phyloP scores from a whole-genome alignment of 2,329 filamentous ascomycete species.

The Reticulascus tulasneorum region DNA sequence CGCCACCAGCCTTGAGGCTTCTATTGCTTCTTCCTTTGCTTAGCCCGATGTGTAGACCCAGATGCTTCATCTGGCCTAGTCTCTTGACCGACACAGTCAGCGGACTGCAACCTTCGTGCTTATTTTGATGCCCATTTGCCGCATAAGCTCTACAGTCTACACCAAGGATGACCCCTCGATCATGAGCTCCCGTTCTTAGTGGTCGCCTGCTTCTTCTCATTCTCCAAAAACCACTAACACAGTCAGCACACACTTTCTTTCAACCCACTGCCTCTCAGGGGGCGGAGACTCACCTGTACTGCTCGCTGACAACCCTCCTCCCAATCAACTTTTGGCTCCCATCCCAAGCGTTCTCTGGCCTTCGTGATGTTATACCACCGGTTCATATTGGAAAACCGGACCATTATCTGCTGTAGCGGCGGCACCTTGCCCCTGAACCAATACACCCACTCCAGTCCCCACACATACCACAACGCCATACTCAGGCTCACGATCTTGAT shows the following conservation, averaged over 20 bases:
- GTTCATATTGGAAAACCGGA: slow-evolving; percentile 23
- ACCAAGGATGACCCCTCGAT: no score
- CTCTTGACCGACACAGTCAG: no score
- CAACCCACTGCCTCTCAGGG: neutral
- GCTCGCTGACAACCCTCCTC: slow-evolving; percentile 24
- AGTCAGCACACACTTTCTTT: neutral
- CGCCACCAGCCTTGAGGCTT: no score
- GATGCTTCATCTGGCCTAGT: no score
- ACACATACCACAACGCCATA: slow-evolving; percentile 7
- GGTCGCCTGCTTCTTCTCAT: slow-evolving; percentile 4
- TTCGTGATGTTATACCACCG: slow-evolving; percentile 28
- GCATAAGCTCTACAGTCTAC: no score
- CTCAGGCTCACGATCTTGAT: slow-evolving; percentile 2
- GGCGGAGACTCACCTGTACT: slow-evolving; percentile 14
- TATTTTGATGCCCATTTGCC: no score
- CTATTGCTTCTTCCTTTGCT: no score
- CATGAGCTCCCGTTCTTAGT: neutral
- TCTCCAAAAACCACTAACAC: slow-evolving; percentile 7
- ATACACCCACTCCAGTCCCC: slow-evolving; percentile 20
- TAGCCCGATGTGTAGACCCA: no score
- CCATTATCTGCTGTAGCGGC: slow-evolving; percentile 20
- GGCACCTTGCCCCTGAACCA: slow-evolving; percentile 22
- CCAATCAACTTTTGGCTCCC: slow-evolving; percentile 21
- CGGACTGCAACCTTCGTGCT: no score
- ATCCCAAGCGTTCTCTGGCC: slow-evolving; percentile 25